phyloP scores from a whole-genome alignment of 2,329 filamentous ascomycete species.

The Penicillium brasilianum region DNA sequence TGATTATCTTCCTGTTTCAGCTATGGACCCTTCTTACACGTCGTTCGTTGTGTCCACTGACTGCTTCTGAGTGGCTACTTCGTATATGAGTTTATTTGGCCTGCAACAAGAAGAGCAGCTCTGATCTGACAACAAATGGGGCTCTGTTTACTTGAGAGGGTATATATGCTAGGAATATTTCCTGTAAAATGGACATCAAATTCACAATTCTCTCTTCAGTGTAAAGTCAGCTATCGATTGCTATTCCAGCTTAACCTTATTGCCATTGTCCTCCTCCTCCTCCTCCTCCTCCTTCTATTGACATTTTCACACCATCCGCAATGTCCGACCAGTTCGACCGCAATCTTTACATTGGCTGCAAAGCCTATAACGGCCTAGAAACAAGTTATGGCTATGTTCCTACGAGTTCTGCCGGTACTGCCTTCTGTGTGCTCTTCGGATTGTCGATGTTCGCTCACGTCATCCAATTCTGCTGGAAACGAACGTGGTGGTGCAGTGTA shows the following conservation, averaged over 20 bases:
- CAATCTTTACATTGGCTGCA: conserved; percentile 30
- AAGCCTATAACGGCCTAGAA: conserved; percentile 30
- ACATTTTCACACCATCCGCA: not conserved
- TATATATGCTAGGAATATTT: not conserved
- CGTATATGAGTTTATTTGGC: not conserved
- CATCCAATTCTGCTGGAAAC: conserved; percentile 42
- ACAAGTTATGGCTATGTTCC: conserved; percentile 44
- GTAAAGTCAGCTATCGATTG: not conserved
- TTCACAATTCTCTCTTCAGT: not conserved
- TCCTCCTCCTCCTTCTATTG: no score
- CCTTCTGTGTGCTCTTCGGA: conserved; percentile 41
- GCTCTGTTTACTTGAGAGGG: not conserved
- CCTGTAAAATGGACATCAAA: not conserved
- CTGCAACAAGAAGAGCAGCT: not conserved
- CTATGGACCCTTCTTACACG: not conserved
- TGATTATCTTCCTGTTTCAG: not conserved
- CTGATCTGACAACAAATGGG: not conserved
- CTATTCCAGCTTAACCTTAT: no score
- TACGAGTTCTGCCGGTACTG: conserved; percentile 39
- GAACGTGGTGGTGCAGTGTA: conserved; percentile 45
- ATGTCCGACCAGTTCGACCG: conserved; percentile 11
- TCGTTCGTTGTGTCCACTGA: not conserved
- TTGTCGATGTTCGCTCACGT: conserved; percentile 43
- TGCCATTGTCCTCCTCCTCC: no score
- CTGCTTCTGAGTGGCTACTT: not conserved